Evolutionary conservation across 2,329 filamentous ascomycete species (phyloP), one percentile per base, ranked within the genome.

Genomic region (Aspergillus persii): DNA sequence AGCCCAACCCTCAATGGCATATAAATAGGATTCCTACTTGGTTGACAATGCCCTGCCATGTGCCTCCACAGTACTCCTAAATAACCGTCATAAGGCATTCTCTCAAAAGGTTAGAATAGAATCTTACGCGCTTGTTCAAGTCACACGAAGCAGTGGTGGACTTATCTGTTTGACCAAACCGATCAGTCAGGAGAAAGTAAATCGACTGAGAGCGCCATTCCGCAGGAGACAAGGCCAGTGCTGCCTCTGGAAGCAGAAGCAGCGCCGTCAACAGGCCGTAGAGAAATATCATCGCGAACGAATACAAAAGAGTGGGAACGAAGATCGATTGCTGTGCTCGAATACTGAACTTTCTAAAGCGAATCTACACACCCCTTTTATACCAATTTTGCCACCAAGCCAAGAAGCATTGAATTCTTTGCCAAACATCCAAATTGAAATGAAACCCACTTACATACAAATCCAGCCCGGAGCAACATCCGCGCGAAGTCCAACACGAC

Each of bases 21-120:
- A 47, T 27, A 15, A 12, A 27, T 9, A 23, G 36, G 6, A 41
- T n/a, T 41, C 7, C 18, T 47, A 47, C 44, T 3, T 47, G 74
- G 39, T 74, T 74, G 61, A 77, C 76, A n/a, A 81, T 76, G 4
- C 79, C 79, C 59, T 76, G 73, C 75, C 79, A 81, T 12, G 79
- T 78, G 30, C 80, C 80, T 53, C 80, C 81, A 61, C 81, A 83
- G 64, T 82, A 82, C 47, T 50, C 30, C 68, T 70, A 44, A 2
- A n/a, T 15, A 56, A 41, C 23, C 3, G 18, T 47, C 44, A 47
- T 9, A 3, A 47, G 2, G 9, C 5, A 23, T 12, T 26, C 44
- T 23, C 4, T 27, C 2, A 27, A 11, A 47, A 8, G 27, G 27
- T 15, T 23, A 2, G 1, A 6, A 18, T 12, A 2, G n/a, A 7